Evolutionary conservation across 2,329 filamentous ascomycete species (phyloP).

Genomic region (Madurella mycetomatis): DNA sequence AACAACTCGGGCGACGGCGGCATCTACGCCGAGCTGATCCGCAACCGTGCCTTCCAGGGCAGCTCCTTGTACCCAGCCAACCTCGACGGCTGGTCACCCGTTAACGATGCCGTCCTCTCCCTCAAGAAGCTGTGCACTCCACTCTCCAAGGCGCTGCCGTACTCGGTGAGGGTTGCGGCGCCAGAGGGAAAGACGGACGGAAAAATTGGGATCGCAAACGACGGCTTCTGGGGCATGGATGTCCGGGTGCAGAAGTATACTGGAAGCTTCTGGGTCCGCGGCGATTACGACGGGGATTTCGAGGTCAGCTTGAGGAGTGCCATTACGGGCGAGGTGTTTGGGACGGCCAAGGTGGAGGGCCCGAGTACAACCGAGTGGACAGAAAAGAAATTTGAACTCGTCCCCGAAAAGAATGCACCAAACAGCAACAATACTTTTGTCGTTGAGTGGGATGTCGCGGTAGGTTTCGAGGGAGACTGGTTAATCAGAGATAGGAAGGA

Average conservation of each 20-base stretch:
- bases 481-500: neutral
- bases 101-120: conserved; percentile 41
- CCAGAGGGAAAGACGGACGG: conserved; percentile 18
- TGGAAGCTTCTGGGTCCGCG: conserved; percentile 51
- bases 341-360: conserved; percentile 43
- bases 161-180: conserved; percentile 45
- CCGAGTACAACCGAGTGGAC: conserved; percentile 42
- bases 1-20: conserved; percentile 68
- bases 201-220: conserved; percentile 46
- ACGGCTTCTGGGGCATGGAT: conserved; percentile 55
- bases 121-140: conserved; percentile 44
- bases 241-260: conserved; percentile 45
- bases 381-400: conserved; percentile 46
- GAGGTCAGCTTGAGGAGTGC: neutral
- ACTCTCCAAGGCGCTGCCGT: conserved; percentile 48
- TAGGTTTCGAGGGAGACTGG: conserved; percentile 10
- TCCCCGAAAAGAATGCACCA: conserved; percentile 43
- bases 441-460: conserved; percentile 46
- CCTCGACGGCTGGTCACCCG: conserved; percentile 42
- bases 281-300: conserved; percentile 43
- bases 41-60: conserved; percentile 66
- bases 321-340: conserved; percentile 41
- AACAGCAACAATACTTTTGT: conserved; percentile 53
- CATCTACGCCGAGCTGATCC: conserved; percentile 66
- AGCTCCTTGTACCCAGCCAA: conserved; percentile 39